Conservation (phyloP, 2,329 filamentous ascomycete species). For the Neonectria coccinea region DNA sequence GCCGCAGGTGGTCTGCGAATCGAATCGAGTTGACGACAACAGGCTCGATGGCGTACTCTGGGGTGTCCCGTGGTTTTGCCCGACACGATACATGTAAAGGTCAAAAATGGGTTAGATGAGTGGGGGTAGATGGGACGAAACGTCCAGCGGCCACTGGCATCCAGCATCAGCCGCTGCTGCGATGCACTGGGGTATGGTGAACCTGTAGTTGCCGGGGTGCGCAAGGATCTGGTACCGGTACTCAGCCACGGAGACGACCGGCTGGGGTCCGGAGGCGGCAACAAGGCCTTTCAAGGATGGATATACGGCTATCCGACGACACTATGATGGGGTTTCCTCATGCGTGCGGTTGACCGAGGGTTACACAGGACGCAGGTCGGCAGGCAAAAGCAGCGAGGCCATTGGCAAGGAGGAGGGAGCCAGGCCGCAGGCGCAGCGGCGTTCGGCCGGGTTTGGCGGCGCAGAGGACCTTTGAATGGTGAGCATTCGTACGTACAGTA, state of each 20-base stretch:
- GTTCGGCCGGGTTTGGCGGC: constrained; percentile 28
- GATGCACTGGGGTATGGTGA: constrained; percentile 39
- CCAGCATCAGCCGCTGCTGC: constrained; percentile 39
- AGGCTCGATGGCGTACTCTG: constrained; percentile 34
- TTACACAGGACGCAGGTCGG: constrained; percentile 42
- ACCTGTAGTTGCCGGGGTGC: constrained; percentile 38
- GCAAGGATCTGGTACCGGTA: constrained; percentile 37
- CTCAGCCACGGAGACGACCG: constrained; percentile 33
- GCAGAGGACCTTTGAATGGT: constrained; percentile 18
- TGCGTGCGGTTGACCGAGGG: constrained; percentile 36
- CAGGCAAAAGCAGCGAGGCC: constrained; percentile 33
- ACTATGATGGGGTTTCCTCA: constrained; percentile 32
- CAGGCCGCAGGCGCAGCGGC: constrained; percentile 31
- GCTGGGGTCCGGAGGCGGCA: constrained; percentile 29
- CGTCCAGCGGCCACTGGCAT: constrained; percentile 38
- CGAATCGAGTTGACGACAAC: constrained; percentile 32
- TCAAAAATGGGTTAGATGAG: constrained; percentile 40
- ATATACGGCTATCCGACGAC: constrained; percentile 31
- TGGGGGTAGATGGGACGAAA: constrained; percentile 45
- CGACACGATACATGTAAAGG: constrained; percentile 37
- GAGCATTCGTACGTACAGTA: neutral
- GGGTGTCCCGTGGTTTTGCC: constrained; percentile 35
- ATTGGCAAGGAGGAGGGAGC: constrained; percentile 34
- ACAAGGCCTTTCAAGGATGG: constrained; percentile 34
- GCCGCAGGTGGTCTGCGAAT: constrained; percentile 36